Evolutionary conservation across 352 stramenopile species (phyloP), one percentile per base, ranked within the genome.

Genomic region (Globisporangium iwayamae): DNA sequence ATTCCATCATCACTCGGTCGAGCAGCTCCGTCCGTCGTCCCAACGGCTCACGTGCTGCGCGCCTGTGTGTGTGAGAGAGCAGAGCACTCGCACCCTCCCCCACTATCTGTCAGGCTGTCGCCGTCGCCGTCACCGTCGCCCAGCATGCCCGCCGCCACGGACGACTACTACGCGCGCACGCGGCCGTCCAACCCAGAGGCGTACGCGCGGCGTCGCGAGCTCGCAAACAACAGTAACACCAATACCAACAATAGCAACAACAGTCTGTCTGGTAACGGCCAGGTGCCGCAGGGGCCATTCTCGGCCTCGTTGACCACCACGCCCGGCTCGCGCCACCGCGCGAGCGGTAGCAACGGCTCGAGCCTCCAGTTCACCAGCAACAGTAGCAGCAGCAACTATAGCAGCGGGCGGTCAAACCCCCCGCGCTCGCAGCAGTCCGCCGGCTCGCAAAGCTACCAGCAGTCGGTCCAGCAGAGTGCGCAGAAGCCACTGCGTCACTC

Each of bases 401-500:
- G 14, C 30, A 57, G 28, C 28, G 32, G 30, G 16, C 32, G 48
- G 28, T 38, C 38, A n/a, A 52, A 53, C 20, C 30, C 30, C 16
- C 18, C 18, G 43, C 56, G 56, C 41, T 38, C 43, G 25, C 60
- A 66, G 60, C 38, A 66, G n/a, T 36, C 59, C 5, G 2, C 20
- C 14, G 59, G 59, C 3, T 57, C 59, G 36, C 59, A 64, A 36
- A 41, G 59, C 28, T 75, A 79, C 64, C 74, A 83, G 56, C 71
- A 80, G 46, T 60, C 61, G 41, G 25, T 28, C 25, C 39, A 65
- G 56, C 68, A 74, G 43, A 78, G 70, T 50, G 64, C 62, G 62
- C 68, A 63, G 28, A 73, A 75, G 13, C 65, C 75, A 10, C 62
- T 81, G 60, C 75, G 78, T 5, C 78, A 86, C 67, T 84, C 78